phyloP scores from a whole-genome alignment of 208 protist species.

The Crithidia fasciculata region DNA sequence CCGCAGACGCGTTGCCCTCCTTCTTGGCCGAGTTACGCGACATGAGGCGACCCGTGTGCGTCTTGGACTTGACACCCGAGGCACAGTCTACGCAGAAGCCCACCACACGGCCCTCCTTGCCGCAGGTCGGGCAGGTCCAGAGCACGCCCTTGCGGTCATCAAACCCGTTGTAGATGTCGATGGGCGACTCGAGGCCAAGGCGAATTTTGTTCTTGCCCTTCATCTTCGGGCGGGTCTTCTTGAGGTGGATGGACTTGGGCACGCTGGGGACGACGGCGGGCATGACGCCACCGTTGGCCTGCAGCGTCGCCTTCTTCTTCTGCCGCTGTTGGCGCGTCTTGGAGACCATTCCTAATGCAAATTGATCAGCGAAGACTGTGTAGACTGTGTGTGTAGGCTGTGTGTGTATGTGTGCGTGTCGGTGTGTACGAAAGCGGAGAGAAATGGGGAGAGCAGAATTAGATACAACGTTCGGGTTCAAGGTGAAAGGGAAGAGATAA shows the following conservation, averaged over 20 bases:
- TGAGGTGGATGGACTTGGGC: constrained; percentile 86
- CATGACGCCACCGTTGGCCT: constrained; percentile 69
- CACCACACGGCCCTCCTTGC: constrained; percentile 71
- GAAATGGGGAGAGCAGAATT: too few relatives aligned
- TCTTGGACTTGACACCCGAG: constrained; percentile 65
- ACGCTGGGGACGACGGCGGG: constrained; percentile 62
- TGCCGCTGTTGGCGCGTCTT: constrained; percentile 89
- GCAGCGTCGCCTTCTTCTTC: constrained; percentile 71
- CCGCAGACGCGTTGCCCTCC: constrained; percentile 4
- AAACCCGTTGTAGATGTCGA: constrained; percentile 89
- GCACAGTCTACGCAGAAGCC: constrained; percentile 89
- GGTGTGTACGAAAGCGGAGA: neutral
- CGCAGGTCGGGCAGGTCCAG: constrained; percentile 80
- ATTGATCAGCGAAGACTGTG: neutral
- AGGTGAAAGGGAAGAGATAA: neutral
- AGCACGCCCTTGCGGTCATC: constrained; percentile 85
- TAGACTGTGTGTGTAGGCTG: neutral
- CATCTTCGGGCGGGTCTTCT: constrained; percentile 90
- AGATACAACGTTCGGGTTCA: too few relatives aligned
- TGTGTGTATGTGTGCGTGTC: constrained; percentile 11
- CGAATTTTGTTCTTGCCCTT: constrained; percentile 92
- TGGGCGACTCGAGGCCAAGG: constrained; percentile 78
- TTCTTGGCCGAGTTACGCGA: constrained; percentile 52
- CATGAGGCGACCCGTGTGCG: constrained; percentile 66
- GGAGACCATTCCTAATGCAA: constrained; percentile 72